Base-by-base conservation (phyloP, 768 basidiomycete genomes). In the Mycena rosella region DNA sequence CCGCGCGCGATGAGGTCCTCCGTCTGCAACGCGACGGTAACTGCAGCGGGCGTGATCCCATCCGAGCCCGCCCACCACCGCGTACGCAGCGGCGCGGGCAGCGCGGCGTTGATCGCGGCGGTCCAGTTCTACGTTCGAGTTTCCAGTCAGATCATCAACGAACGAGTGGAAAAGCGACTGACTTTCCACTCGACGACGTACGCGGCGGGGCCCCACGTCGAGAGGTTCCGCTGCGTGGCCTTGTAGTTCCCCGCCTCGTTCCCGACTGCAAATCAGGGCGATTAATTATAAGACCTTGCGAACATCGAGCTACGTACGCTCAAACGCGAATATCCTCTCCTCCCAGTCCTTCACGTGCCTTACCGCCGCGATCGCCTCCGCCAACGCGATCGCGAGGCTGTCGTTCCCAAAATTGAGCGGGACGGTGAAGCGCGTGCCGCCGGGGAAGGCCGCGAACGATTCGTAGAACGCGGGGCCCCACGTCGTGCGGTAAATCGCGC, bases 1-100 rank as follows among this genome's bases (percentile, higher is more conserved):
- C 76, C 76, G 51, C 77, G 75, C 42, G 74, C 63, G 38, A 78
- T 69, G 47, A 76, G 40, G 36, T 69, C 59, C 22, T 60, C 60
- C 22, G 65, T 67, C 22, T 67, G 59, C 36, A 67, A 52, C 48
- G 65, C 65, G 26, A 66, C 65, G 9, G 65, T 67, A 3, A 54
- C 53, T 4, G 38, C 22, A 22, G 38, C 58, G 14, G 57, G 58
- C 7, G 57, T 60, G 42, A 67, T 67, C n/a, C 65, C 65, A 36
- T 67, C 65, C 9, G 65, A 67, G 24, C 65, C 65, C 8, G 66
- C 60, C 66, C 66, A 67, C 66, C 66, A 67, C 9, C 51, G 38
- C 59, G 53, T 51, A 20, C 66, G 60, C 52, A 55, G 66, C 9
- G 52, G 24, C 26, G 24, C 10, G 24, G 65, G 65, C 5, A 60